phyloP scores from a whole-genome alignment of 1,284 basidiomycete species.

The Leccinum colubrinum region DNA sequence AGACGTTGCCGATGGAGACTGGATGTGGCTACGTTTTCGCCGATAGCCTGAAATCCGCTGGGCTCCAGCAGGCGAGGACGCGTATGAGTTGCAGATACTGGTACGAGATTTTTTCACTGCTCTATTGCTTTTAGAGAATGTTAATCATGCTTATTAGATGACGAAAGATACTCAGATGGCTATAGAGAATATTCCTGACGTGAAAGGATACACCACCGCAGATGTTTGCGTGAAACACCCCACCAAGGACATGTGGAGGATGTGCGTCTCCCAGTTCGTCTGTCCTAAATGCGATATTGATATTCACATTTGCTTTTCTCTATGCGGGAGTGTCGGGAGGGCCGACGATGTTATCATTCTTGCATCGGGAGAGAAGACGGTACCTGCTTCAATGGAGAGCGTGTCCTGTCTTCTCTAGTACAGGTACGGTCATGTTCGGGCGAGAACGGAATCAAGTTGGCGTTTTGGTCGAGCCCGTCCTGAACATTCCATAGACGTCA shows the following conservation, averaged over 20 bases:
- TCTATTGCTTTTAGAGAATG: not conserved
- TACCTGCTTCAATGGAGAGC: not conserved
- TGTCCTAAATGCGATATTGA: too few species aligned
- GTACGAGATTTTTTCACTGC: conserved; percentile 14
- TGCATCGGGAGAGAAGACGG: not conserved
- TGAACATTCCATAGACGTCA: not conserved
- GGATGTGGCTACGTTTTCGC: conserved; percentile 32
- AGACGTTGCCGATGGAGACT: conserved; percentile 21
- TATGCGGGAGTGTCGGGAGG: not conserved
- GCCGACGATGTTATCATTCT: not conserved
- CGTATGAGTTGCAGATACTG: conserved; percentile 35
- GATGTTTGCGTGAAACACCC: conserved; percentile 22
- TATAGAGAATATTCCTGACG: conserved; percentile 24
- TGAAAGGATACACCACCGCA: conserved; percentile 20
- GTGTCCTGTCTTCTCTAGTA: not conserved
- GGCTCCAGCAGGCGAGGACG: conserved; percentile 28
- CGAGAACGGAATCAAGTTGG: not conserved
- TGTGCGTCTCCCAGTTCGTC: conserved; percentile 7
- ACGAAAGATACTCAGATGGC: conserved; percentile 16
- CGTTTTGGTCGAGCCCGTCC: not conserved
- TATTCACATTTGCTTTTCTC: not conserved
- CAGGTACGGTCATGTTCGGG: not conserved
- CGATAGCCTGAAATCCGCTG: conserved; percentile 24
- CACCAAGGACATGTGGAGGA: conserved; percentile 20
- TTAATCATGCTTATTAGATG: conserved; percentile 10